Percentiles rank a stretch among this genome's conserved stretches.
Evolutionary conservation across 169 alveolate species (phyloP).

Genomic region (Haemoproteus tartakovskyi): DNA sequence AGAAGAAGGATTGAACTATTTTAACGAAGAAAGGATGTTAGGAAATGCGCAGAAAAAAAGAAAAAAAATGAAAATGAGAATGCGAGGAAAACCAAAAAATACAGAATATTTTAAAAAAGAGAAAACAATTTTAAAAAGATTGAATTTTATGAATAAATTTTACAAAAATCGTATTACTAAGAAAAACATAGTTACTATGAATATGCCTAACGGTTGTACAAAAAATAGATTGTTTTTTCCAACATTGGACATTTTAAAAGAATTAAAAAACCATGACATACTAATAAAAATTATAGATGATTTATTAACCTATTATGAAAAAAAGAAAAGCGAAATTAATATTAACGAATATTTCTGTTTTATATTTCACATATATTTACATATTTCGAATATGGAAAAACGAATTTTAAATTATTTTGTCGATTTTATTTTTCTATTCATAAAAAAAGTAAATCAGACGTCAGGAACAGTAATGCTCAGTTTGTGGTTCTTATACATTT

Average conservation of each 20-base stretch:
- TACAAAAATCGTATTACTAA: conserved; percentile 23
- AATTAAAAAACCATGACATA: conserved; percentile 50
- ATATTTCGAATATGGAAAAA: conserved; percentile 33
- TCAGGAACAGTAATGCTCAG: conserved; percentile 58
- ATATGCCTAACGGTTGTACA: conserved; percentile 31
- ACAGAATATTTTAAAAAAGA: conserved; percentile 42
- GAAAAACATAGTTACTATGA: conserved; percentile 23
- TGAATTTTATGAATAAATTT: conserved; percentile 6
- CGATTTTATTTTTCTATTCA: conserved; percentile 34
- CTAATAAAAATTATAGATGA: conserved; percentile 51
- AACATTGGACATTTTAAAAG: conserved; percentile 18
- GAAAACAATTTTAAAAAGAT: conserved; percentile 31
- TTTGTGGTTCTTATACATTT: conserved; percentile 54
- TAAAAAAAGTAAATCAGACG: conserved; percentile 35
- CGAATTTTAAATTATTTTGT: conserved; percentile 23
- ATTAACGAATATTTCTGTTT: conserved; percentile 55
- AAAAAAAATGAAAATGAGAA: neutral
- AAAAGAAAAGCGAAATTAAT: conserved; percentile 38
- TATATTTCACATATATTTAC: conserved; percentile 42
- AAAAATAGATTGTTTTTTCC: conserved; percentile 21
- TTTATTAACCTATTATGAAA: conserved; percentile 52
- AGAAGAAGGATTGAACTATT: neutral
- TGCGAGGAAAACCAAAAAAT: conserved; percentile 3
- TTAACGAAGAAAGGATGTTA: neutral
- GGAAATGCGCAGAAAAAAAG: neutral